These are phyloP conservation scores for Xylaria telfairii DNA, from an alignment of 495 filamentous ascomycete species.

Conservation along the genomic window DNA sequence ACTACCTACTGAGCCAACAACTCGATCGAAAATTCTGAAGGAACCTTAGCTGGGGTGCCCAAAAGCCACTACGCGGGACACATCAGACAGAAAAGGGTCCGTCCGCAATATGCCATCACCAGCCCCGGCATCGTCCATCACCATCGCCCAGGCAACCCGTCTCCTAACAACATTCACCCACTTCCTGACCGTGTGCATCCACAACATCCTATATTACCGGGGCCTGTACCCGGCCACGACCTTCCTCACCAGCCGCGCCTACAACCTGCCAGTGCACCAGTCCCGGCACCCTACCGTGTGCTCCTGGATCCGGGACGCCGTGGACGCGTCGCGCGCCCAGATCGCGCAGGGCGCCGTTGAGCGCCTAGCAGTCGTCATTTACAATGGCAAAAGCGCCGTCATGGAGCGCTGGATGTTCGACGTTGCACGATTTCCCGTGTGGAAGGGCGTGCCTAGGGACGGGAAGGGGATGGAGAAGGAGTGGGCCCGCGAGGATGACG, in stretches of 20 bases:
- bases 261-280: constrained; percentile 89
- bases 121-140: constrained; percentile 29
- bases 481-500: constrained; percentile 19
- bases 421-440: constrained; percentile 73
- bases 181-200: constrained; percentile 88
- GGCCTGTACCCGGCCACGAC: constrained; percentile 79
- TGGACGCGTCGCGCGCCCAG: constrained; percentile 75
- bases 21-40: not conserved
- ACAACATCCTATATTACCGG: constrained; percentile 92
- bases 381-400: constrained; percentile 51
- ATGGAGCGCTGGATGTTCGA: constrained; percentile 91
- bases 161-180: constrained; percentile 67
- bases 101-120: constrained; percentile 7
- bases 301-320: constrained; percentile 85
- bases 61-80: constrained; percentile 9
- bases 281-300: constrained; percentile 90
- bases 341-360: constrained; percentile 70
- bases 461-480: constrained; percentile 17
- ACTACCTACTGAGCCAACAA: not conserved
- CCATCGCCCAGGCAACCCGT: constrained; percentile 42
- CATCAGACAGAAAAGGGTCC: constrained; percentile 19
- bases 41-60: not conserved
- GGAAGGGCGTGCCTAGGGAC: constrained; percentile 47
- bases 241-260: constrained; percentile 82
- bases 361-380: constrained; percentile 77